Evolutionary conservation across 768 basidiomycete genomes (phyloP), one percentile per base, ranked within the genome.

Genomic region (Auriscalpium vulgare): DNA sequence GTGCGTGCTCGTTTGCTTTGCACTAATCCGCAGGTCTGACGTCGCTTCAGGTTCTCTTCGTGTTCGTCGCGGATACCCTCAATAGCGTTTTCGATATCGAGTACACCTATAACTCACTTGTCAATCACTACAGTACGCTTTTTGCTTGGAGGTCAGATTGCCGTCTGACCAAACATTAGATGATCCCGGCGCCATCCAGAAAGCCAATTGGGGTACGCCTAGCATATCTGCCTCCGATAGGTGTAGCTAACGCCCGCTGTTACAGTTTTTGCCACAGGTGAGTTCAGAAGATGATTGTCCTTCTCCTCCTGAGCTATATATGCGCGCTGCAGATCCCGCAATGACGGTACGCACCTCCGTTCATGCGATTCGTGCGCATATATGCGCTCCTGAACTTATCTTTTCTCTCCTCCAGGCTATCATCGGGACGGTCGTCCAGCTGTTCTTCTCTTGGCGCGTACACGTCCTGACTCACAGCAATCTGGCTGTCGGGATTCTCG

Each of bases 391-490:
- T 37, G 36, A 11, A 36, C 50, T 17, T 14, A 5, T 13, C 6
- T 17, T 9, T 17, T 16, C 19, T 21, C 34, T 13, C 29, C 47
- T 34, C 16, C 23, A 59, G 55, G 29, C 51, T 2, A 51, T 58
- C 40, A 58, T 54, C 10, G 51, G 57, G 10, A 47, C 51, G 5
- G 47, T 55, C 17, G 58, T 56, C 35, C 58, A 59, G 51, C 14
- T 52, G 10, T 59, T 59, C 37, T 59, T 59, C 29, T 49, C 55
- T 2, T 59, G 58, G 58, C 54, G 56, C 11, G 51, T 60, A 21
- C 48, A 53, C 19, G 56, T 56, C 7, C 34, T 62, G 4, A 56
- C 50, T 11, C 21, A 37, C 10, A 57, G 37, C 40, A 36, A 46
- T 14, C 21, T 58, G 3, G 47, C 52, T 19, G 52, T 50, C 29